Evolutionary conservation across 2,329 filamentous ascomycete genomes (phyloP), one percentile per base, ranked within the genome.

Genomic region (Pseudocercospora fuligena): DNA sequence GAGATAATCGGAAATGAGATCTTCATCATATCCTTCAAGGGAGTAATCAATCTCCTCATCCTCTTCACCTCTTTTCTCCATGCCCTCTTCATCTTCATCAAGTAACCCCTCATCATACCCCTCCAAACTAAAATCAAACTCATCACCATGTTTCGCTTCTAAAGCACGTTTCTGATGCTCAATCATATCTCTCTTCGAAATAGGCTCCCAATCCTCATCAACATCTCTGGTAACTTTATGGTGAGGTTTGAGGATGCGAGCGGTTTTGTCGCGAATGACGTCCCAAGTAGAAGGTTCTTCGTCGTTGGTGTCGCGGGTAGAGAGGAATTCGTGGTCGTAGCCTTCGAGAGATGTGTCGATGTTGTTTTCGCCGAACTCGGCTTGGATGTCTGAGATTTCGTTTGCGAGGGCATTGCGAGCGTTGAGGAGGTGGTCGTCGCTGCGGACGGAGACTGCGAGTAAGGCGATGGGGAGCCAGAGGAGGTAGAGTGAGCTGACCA

Each of bases 401-500:
- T 33, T 21, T 16, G 61, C 61, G 25, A 61, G 49, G 16, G n/a
- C 47, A 8, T 27, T 29, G 19, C 60, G 58, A 6, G 60, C 60
- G 7, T 60, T 43, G 5, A 56, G 36, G 40, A 54, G 64, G 23
- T 40, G 33, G 5, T 47, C 54, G 21, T 66, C 9, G 29, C 54
- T n/a, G 14, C 8, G 65, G 29, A 59, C 46, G 8, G 54, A 58
- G 27, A 64, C 25, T 36, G 33, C 57, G 9, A 67, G 51, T 3
- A 66, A 43, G 58, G 65, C 65, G 43, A 66, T 64, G 36, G 65
- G 61, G 16, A 67, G 58, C 65, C 65, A 67, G 57, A 67, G 61
- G 23, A 66, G 65, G 33, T 67, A 67, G 57, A 64, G 23, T 36
- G 57, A 31, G 65, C 65, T 47, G 3, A 46, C 19, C 43, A 43